Percentiles rank a stretch among this genome's conserved stretches.
Evolutionary conservation across 164 flowering plant genomes (phyloP).

Genomic region (Chimonanthus salicifolius): DNA sequence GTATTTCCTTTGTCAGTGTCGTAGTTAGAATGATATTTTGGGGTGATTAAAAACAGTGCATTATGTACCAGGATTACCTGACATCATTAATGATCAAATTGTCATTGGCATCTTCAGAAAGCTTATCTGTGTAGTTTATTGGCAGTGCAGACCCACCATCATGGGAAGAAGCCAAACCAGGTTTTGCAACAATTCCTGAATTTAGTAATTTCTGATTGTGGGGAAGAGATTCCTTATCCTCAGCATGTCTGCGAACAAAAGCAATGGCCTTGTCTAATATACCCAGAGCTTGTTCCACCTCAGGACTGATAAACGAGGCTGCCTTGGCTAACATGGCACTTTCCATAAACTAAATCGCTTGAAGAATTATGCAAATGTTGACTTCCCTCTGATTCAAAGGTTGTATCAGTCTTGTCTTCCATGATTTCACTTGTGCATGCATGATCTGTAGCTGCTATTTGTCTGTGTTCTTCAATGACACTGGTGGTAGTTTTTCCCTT

Average conservation of each 20-base stretch:
- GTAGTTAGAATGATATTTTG: background rate
- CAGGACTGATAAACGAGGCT: conserved; percentile 36
- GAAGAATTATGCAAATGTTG: background rate
- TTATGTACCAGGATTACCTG: conserved; percentile 8
- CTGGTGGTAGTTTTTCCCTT: background rate
- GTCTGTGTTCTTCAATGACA: conserved; percentile 14
- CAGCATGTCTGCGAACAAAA: conserved; percentile 26
- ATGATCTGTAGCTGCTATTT: conserved; percentile 1
- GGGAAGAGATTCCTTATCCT: conserved; percentile 17
- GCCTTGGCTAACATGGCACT: conserved; percentile 10
- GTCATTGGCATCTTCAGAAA: background rate
- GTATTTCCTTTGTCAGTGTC: background rate
- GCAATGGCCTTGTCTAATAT: conserved; percentile 56
- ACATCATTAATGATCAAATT: background rate
- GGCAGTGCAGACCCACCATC: conserved; percentile 1
- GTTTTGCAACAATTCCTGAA: conserved; percentile 13
- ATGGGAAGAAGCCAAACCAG: conserved; percentile 13
- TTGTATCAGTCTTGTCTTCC: conserved; percentile 38
- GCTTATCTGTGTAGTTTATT: background rate
- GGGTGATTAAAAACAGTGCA: background rate
- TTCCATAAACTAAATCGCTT: conserved; percentile 1
- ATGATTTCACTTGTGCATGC: conserved; percentile 33
- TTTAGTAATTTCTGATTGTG: conserved; percentile 10
- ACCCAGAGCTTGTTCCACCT: conserved; percentile 63
- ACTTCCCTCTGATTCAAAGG: background rate